Percentiles rank a stretch among this genome's conserved stretches.
These are phyloP conservation scores for Umbelopsis sp. DNA, from an alignment of 371 early-diverging fungal species.

Conservation along the genomic window DNA sequence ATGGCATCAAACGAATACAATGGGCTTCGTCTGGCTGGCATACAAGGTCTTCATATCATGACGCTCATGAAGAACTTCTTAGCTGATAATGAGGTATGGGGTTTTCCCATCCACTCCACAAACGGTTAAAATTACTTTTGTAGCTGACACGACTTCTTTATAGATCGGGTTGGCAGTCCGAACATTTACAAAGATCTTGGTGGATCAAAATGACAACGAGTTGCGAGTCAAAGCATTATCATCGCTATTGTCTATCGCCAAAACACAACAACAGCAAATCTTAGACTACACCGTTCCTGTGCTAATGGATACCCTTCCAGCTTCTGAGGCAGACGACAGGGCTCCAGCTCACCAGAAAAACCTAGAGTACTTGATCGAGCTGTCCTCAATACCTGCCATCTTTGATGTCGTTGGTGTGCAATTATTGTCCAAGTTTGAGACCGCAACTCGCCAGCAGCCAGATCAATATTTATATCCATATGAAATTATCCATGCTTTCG, in stretches of 20 bases:
- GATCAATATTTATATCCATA: slow-evolving; percentile 41
- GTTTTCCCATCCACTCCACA: background rate
- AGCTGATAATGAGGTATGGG: slow-evolving; percentile 56
- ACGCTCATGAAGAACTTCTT: slow-evolving; percentile 61
- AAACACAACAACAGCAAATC: background rate
- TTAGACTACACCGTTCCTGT: slow-evolving; percentile 10
- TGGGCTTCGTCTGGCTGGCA: slow-evolving; percentile 65
- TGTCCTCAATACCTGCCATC: background rate
- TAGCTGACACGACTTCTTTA: background rate
- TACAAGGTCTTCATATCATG: slow-evolving; percentile 71
- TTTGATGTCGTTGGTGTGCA: slow-evolving; percentile 1
- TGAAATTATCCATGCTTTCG: slow-evolving; percentile 46
- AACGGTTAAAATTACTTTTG: background rate
- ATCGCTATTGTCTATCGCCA: background rate
- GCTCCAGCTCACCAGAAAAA: background rate
- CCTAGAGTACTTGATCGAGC: background rate
- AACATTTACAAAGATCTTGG: slow-evolving; percentile 58
- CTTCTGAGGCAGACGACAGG: background rate
- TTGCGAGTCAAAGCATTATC: slow-evolving; percentile 23
- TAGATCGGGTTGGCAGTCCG: slow-evolving; percentile 58
- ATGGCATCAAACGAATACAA: slow-evolving; percentile 73
- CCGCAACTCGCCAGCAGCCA: slow-evolving; percentile 20
- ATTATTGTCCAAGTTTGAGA: slow-evolving; percentile 20
- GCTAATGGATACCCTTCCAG: background rate
- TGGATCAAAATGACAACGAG: slow-evolving; percentile 57